Conservation (phyloP, 352 stramenopile genomes). For the Phytopythium mirpurense region DNA sequence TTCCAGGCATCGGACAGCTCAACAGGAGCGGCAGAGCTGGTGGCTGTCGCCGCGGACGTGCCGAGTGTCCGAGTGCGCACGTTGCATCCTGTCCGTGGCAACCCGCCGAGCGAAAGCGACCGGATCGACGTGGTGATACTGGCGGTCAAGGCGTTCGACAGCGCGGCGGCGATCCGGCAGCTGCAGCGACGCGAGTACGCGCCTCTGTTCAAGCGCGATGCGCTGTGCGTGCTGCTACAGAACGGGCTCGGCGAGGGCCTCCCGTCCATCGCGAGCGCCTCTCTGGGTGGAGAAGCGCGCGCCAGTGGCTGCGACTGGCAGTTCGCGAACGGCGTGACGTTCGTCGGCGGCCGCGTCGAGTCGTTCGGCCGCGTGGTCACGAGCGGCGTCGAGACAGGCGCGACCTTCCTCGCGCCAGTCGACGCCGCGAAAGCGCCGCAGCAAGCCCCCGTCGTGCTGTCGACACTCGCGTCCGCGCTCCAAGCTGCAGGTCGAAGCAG, state of each 20-base stretch:
- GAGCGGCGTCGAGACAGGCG: conserved; percentile 37
- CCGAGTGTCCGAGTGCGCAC: conserved; percentile 29
- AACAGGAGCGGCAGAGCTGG: too few relatives aligned
- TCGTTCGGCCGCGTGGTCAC: conserved; percentile 38
- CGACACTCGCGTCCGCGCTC: conserved; percentile 28
- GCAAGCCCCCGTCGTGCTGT: conserved; percentile 9
- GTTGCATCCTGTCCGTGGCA: conserved; percentile 10
- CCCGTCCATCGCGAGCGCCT: neutral
- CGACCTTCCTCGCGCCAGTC: conserved; percentile 51
- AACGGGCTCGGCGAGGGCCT: conserved; percentile 49
- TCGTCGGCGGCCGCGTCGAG: conserved; percentile 41
- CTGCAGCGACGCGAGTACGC: conserved; percentile 22
- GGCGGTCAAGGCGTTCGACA: conserved; percentile 69
- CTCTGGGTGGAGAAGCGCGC: neutral
- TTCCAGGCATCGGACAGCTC: too few relatives aligned
- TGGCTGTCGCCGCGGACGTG: conserved; percentile 7
- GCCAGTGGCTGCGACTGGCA: conserved; percentile 12
- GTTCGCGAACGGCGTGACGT: conserved; percentile 63
- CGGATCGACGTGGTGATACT: conserved; percentile 55
- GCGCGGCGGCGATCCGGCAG: conserved; percentile 23
- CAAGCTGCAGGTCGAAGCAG: conserved; percentile 27
- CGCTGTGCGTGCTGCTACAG: conserved; percentile 57
- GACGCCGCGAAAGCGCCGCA: neutral
- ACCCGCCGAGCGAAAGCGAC: conserved; percentile 5
- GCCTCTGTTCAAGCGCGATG: conserved; percentile 35